Conservation (phyloP, 176 grass and related monocot genomes). For the Thalia dealbata region DNA sequence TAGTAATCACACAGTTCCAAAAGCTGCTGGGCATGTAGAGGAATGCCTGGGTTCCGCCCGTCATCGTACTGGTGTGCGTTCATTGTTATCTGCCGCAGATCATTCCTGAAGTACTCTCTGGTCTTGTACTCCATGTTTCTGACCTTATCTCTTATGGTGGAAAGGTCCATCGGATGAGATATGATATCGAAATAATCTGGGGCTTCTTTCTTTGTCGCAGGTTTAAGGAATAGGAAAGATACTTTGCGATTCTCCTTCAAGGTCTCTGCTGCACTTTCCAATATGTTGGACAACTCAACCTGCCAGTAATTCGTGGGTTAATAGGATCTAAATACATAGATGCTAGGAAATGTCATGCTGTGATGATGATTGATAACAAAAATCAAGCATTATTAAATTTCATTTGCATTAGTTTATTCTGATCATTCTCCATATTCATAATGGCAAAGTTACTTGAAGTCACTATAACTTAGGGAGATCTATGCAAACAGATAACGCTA, state of each 20-base stretch:
- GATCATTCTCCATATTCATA: too few relatives aligned
- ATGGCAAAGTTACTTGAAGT: too few relatives aligned
- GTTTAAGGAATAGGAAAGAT: conserved; percentile 74
- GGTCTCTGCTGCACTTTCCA: conserved; percentile 59
- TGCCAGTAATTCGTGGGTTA: conserved; percentile 17
- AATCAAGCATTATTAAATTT: too few relatives aligned
- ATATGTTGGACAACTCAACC: conserved; percentile 83
- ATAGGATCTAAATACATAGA: too few relatives aligned
- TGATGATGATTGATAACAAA: not conserved
- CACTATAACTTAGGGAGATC: too few relatives aligned
- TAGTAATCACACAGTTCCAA: conserved; percentile 47
- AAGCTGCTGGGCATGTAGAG: conserved; percentile 65
- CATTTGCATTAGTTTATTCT: not conserved
- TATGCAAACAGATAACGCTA: too few relatives aligned
- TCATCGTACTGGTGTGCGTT: conserved; percentile 76
- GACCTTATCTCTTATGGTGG: conserved; percentile 78
- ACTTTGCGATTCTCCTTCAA: conserved; percentile 23
- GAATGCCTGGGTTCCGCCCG: conserved; percentile 47
- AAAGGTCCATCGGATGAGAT: conserved; percentile 72
- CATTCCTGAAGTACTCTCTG: conserved; percentile 64
- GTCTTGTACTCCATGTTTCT: conserved; percentile 78
- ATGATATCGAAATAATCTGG: conserved; percentile 67
- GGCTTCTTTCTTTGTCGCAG: conserved; percentile 78
- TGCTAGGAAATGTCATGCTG: not conserved
- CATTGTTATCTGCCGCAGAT: conserved; percentile 54